phyloP scores from a whole-genome alignment of 1,284 basidiomycete species.

The Fomitopsis betulina region DNA sequence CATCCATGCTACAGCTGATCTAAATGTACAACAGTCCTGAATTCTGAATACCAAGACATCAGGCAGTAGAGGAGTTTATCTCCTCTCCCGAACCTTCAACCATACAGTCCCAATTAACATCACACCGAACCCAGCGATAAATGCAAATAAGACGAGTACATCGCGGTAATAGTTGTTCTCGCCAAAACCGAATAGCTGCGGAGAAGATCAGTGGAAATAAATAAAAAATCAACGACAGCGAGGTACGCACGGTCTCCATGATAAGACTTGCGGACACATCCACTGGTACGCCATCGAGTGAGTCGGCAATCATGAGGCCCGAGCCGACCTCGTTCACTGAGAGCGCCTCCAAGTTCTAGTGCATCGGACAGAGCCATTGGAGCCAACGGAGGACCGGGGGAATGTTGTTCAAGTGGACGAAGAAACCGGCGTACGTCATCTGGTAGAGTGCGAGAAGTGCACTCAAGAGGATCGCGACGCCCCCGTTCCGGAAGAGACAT shows the following conservation, averaged over 20 bases:
- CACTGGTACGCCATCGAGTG: slow-evolving; percentile 76
- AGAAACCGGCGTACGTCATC: slow-evolving; percentile 84
- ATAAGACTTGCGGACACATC: slow-evolving; percentile 75
- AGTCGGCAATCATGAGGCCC: slow-evolving; percentile 80
- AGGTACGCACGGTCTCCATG: slow-evolving; percentile 67
- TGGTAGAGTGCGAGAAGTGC: slow-evolving; percentile 75
- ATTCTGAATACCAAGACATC: neutral
- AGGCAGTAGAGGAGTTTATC: neutral
- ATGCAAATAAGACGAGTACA: slow-evolving; percentile 81
- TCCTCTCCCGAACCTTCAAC: slow-evolving; percentile 68
- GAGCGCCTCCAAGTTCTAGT: slow-evolving; percentile 80
- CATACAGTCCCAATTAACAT: slow-evolving; percentile 71
- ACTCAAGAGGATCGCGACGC: slow-evolving; percentile 81
- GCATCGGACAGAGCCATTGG: slow-evolving; percentile 71
- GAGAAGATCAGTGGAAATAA: slow-evolving; percentile 1
- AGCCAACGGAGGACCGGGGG: slow-evolving; percentile 85
- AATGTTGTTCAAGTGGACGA: slow-evolving; percentile 77
- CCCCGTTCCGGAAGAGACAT: slow-evolving; percentile 76
- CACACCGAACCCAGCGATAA: slow-evolving; percentile 71
- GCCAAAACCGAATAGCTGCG: slow-evolving; percentile 78
- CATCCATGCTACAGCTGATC: no score
- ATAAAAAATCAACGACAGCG: neutral
- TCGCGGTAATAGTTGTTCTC: slow-evolving; percentile 78
- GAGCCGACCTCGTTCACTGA: slow-evolving; percentile 86
- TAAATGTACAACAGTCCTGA: no score